These are phyloP conservation scores for Chloromonas sp. DNA, from an alignment of 163 green algal species.

Conservation along the genomic window DNA sequence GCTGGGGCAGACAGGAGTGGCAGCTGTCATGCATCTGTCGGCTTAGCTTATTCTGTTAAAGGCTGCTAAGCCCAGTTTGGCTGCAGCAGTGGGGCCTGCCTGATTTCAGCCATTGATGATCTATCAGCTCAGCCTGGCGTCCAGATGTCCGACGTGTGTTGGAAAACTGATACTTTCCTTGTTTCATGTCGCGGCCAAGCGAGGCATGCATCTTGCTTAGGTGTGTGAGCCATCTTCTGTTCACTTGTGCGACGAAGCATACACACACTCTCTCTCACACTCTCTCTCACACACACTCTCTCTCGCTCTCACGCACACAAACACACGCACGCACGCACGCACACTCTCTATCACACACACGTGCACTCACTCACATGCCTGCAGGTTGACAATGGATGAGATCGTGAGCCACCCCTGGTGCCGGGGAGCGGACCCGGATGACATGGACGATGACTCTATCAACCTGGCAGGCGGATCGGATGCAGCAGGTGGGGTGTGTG, in stretches of 20 bases:
- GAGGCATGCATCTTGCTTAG: too few relatives aligned
- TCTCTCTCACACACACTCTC: background rate
- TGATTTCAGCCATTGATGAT: background rate
- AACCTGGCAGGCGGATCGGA: background rate
- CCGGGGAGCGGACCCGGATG: background rate
- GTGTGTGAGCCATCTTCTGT: background rate
- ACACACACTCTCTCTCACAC: background rate
- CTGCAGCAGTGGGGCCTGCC: background rate
- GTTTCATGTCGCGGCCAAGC: too few relatives aligned
- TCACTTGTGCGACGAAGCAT: background rate
- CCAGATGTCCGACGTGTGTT: background rate
- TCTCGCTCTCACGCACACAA: background rate
- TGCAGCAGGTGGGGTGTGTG: background rate
- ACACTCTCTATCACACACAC: background rate
- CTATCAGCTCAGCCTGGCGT: background rate
- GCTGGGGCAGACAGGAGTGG: background rate
- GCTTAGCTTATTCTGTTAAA: too few relatives aligned
- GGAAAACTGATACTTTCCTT: background rate
- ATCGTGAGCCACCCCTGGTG: constrained; percentile 24
- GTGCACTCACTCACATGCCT: background rate
- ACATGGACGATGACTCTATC: background rate
- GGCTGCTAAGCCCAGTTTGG: background rate
- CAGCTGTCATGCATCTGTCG: background rate
- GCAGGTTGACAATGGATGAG: constrained; percentile 26
- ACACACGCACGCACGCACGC: background rate